These are phyloP conservation scores for Marasmius fiardii DNA, from an alignment of 1,284 basidiomycete genomes.

Conservation along the genomic window DNA sequence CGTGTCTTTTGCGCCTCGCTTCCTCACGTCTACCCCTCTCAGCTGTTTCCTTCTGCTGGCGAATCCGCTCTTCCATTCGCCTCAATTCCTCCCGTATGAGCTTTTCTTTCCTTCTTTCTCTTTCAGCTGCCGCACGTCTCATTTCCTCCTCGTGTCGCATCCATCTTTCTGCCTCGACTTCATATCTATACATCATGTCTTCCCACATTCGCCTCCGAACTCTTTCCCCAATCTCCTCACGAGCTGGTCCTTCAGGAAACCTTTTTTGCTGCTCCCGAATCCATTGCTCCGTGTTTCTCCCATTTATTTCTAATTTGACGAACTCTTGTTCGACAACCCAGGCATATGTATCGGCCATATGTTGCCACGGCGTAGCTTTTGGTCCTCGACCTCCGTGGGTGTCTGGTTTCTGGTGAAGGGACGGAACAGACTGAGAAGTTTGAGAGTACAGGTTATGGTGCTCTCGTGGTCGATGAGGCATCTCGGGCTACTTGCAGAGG, in stretches of 20 bases:
- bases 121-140: constrained; percentile 37
- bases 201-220: constrained; percentile 42
- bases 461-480: not conserved
- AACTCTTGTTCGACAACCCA: constrained; percentile 56
- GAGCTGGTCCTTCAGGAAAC: constrained; percentile 23
- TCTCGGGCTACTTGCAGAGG: not conserved
- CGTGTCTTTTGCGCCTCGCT: constrained; percentile 18
- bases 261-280: constrained; percentile 54
- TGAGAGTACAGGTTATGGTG: not conserved
- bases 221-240: constrained; percentile 21
- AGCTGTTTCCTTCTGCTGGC: constrained; percentile 44
- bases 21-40: constrained; percentile 35
- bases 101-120: constrained; percentile 39
- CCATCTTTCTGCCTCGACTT: constrained; percentile 47
- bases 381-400: constrained; percentile 12
- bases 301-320: constrained; percentile 37
- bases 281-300: constrained; percentile 57
- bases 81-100: constrained; percentile 44
- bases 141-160: constrained; percentile 47
- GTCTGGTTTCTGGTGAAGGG: constrained; percentile 18
- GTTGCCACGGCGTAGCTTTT: constrained; percentile 30
- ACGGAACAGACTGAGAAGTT: not conserved
- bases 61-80: constrained; percentile 43
- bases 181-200: constrained; percentile 45
- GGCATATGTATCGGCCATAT: constrained; percentile 45